These are phyloP conservation scores for Beta lomatogona DNA, from an alignment of 179 eudicot genomes.

Conservation along the genomic window DNA sequence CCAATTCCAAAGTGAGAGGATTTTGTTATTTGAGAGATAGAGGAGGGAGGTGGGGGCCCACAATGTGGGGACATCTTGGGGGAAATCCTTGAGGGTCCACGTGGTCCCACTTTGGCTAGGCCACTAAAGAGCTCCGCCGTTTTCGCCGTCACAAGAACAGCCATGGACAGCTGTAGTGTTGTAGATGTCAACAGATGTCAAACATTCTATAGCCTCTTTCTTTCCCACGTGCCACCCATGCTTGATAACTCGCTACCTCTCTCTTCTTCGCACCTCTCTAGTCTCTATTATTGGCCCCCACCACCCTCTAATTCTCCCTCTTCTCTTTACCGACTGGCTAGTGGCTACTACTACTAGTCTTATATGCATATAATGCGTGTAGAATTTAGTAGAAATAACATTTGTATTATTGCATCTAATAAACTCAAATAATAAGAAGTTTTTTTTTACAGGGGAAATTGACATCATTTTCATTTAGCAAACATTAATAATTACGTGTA, in stretches of 20 bases:
- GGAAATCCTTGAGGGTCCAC: slow-evolving; percentile 23
- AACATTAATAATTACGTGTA: no score
- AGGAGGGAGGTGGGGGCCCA: background rate
- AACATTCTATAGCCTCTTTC: slow-evolving; percentile 18
- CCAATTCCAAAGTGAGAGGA: background rate
- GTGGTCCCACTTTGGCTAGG: slow-evolving; percentile 19
- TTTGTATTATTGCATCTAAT: no score
- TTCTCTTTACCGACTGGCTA: no score
- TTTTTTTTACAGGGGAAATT: no score
- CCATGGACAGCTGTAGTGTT: slow-evolving; percentile 19
- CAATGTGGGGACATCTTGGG: background rate
- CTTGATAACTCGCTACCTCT: background rate
- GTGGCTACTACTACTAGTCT: no score
- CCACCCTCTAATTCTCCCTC: background rate
- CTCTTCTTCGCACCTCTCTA: background rate
- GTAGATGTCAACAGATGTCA: slow-evolving; percentile 16
- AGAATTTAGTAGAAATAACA: no score
- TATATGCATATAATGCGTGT: no score
- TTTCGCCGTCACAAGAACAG: slow-evolving; percentile 27
- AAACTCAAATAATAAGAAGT: no score
- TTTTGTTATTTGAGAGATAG: background rate
- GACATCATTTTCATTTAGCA: no score
- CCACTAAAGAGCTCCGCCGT: slow-evolving; percentile 8
- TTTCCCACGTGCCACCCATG: slow-evolving; percentile 33
- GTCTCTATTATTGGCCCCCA: background rate